Evolutionary conservation across 2,329 filamentous ascomycete genomes (phyloP), one percentile per base, ranked within the genome.

Genomic region (Ophiostoma quercus): DNA sequence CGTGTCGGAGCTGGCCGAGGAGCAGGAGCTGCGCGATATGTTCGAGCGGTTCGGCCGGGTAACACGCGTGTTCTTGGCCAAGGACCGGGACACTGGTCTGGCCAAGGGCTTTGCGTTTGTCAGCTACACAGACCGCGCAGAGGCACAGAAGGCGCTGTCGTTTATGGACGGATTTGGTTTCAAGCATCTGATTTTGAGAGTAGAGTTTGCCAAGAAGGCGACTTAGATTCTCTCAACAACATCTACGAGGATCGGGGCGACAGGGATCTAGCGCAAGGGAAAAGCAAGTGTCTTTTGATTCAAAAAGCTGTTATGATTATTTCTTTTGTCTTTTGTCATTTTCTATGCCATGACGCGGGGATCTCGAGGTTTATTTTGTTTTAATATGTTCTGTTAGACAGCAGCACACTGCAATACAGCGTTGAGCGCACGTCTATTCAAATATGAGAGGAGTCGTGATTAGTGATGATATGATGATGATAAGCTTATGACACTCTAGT

Each of bases 41-140:
- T 99, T 99, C 84, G 94, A 96, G 84, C 89, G 95, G 75, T 97
- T 95, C 80, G 95, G 95, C 78, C 92, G 94, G 75, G 95, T 99
- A 78, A 98, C 94, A 70, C 89, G 95, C 80, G 95, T 99, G 67
- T 99, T 99, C 86, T 82, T 99, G 77, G 95, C 95, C 77, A 98
- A 97, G 86, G 95, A 99, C 83, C 86, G 95, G 79, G 95, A 99
- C 77, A 99, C 95, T 57, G 92, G 93, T 72, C 84, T 94, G 79
- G 95, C 95, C 76, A 99, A 99, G 88, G 95, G 95, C 73, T 99
- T 99, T 80, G 96, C 96, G 34, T 99, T 99, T 80, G 96, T 99
- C 85, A 96, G 92, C 81, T 99, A 95, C 78, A 92, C 90, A 72
- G 95, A 99, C 80, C 86, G 95, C 75, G 81, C 85, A 75, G 95